These are phyloP conservation scores for Tranzscheliella williamsii DNA, from an alignment of 1,284 basidiomycete genomes.

Conservation along the genomic window DNA sequence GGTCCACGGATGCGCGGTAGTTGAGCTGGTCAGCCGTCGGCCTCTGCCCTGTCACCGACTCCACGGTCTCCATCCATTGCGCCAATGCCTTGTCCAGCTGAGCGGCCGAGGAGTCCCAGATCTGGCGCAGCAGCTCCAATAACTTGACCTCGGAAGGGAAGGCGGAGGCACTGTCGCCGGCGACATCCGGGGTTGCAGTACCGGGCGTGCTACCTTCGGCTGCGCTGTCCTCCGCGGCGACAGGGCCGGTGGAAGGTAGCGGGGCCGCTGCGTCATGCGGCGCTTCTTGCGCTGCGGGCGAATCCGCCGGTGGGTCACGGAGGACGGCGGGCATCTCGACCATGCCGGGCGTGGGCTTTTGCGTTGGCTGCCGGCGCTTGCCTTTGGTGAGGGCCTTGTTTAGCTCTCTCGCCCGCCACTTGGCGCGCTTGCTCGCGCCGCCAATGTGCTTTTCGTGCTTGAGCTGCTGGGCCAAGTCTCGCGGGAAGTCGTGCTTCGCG, in stretches of 20 bases:
- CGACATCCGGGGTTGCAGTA: slow-evolving; percentile 12
- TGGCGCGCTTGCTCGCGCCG: slow-evolving; percentile 25
- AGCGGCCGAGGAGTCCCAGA: slow-evolving; percentile 22
- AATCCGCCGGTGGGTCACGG: background rate
- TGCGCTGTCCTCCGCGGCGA: background rate
- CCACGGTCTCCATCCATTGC: slow-evolving; percentile 14
- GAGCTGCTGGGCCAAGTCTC: slow-evolving; percentile 20
- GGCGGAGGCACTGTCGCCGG: slow-evolving; percentile 6
- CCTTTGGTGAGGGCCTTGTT: slow-evolving; percentile 22
- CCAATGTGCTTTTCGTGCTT: slow-evolving; percentile 35
- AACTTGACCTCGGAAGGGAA: slow-evolving; percentile 35
- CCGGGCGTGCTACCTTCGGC: slow-evolving; percentile 6
- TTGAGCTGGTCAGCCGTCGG: slow-evolving; percentile 6
- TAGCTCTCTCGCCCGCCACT: slow-evolving; percentile 28
- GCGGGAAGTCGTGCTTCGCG: slow-evolving; percentile 14
- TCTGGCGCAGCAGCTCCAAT: slow-evolving; percentile 15
- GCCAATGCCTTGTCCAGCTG: slow-evolving; percentile 21
- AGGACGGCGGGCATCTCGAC: slow-evolving; percentile 11
- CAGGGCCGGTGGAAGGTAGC: background rate
- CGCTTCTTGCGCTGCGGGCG: slow-evolving; percentile 1
- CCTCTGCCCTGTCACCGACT: slow-evolving; percentile 2
- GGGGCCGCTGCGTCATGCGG: background rate
- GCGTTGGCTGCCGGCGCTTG: slow-evolving; percentile 23
- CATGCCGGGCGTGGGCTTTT: slow-evolving; percentile 15
- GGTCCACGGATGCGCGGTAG: slow-evolving; percentile 46